Base-by-base conservation (phyloP, 177 flowering plant species). In the Vitis hybrid region DNA sequence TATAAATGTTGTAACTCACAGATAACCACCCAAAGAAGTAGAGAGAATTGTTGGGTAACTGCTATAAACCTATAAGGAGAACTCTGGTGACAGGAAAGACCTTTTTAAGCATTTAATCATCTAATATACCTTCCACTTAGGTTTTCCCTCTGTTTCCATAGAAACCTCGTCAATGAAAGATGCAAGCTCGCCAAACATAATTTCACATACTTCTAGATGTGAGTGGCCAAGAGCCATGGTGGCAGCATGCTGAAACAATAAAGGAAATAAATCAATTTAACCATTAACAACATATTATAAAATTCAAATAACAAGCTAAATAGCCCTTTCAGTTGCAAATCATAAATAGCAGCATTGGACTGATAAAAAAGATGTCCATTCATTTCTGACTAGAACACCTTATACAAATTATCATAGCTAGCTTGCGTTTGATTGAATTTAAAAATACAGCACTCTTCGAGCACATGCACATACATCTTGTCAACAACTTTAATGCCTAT, bases 151-250 rank as follows among this genome's bases (percentile, higher is more conserved):
- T 23, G 97, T 85, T 82, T 96, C 99, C 56, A 76, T 70, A 21
- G 99, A 86, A 66, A 93, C 82, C 68, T 93, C 99, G 62, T 93
- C 98, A 56, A 89, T 80, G 69, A 93, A 92, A 51, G 92, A 78
- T 56, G 95, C 80, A 73, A 93, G 98, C 84, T 93, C 98, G 11
- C 83, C 77, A 68, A 96, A 93, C 98, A 96, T 96, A 69, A 79
- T 74, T 76, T 96, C 97, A 79, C 98, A 91, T 55, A 88, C 93
- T 80, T 93, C 99, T 72, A 93, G 75, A 80, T 93, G 97, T 57
- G 97, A 90, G 72, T 89, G 98, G 14, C 99, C 98, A 78, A 96
- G 92, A 72, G 99, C 97, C 97, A 91, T 87, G 62, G 93, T 87
- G 12, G 98, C 98, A 65, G 98, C 97, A 82, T 91, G 89, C 99